Percentiles rank a stretch among this genome's conserved stretches.
Conservation (phyloP, 495 filamentous ascomycete genomes). For the Melanomma pulvis-pyrius region DNA sequence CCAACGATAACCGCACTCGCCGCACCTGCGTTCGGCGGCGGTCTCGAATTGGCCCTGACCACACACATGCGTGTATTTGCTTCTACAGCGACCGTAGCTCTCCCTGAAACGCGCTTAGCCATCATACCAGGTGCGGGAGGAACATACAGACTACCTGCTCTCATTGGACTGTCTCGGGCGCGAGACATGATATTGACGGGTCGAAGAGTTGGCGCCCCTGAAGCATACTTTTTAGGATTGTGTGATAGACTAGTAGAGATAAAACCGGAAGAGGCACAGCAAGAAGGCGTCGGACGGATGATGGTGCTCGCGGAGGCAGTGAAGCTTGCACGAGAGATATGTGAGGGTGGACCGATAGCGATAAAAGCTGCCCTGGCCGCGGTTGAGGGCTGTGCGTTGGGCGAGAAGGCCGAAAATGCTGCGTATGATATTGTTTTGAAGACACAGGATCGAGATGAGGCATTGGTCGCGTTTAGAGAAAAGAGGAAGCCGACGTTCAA, state of each 20-base stretch:
- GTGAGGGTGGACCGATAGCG: slow-evolving; percentile 82
- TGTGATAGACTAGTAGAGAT: slow-evolving; percentile 82
- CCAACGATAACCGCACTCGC: slow-evolving; percentile 86
- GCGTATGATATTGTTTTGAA: slow-evolving; percentile 79
- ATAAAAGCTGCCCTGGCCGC: slow-evolving; percentile 72
- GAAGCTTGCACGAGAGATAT: slow-evolving; percentile 77
- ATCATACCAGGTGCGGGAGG: slow-evolving; percentile 96
- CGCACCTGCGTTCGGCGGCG: slow-evolving; percentile 83
- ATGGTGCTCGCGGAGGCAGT: slow-evolving; percentile 73
- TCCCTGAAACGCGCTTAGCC: slow-evolving; percentile 88
- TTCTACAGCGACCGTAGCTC: slow-evolving; percentile 70
- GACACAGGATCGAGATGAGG: slow-evolving; percentile 85
- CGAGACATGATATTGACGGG: slow-evolving; percentile 86
- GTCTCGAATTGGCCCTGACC: slow-evolving; percentile 84
- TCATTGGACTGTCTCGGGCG: slow-evolving; percentile 76
- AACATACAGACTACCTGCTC: slow-evolving; percentile 75
- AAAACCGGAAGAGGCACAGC: slow-evolving; percentile 50
- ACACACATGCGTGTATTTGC: slow-evolving; percentile 84
- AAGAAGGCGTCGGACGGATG: slow-evolving; percentile 58
- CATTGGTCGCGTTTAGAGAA: slow-evolving; percentile 82
- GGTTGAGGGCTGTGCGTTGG: slow-evolving; percentile 60
- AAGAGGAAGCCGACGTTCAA: slow-evolving; percentile 86
- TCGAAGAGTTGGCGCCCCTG: slow-evolving; percentile 71
- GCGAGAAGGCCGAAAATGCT: slow-evolving; percentile 70
- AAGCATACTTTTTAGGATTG: slow-evolving; percentile 83